Evolutionary conservation across 225 moss, liverwort and hornwort species (phyloP).

Genomic region (Pleurozium schreberi): DNA sequence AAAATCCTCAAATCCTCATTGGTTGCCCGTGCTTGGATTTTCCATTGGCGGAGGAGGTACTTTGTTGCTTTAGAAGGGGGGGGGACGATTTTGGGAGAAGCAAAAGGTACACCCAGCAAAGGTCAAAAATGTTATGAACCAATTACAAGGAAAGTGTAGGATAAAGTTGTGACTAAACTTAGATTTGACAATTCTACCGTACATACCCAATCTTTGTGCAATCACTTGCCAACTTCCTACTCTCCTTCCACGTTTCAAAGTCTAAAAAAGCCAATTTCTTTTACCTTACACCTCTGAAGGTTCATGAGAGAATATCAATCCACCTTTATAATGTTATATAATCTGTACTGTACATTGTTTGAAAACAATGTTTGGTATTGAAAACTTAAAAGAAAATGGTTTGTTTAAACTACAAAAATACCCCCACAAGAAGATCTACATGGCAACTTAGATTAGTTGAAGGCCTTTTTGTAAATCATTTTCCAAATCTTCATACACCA

Average conservation of each 20-base stretch:
- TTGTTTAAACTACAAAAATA: neutral
- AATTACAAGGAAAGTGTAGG: neutral
- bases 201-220: neutral
- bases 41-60: too few relatives aligned
- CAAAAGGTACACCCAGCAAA: too few relatives aligned
- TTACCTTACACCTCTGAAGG: fast-evolving
- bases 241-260: neutral
- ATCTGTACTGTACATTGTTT: neutral
- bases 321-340: neutral
- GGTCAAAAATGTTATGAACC: too few relatives aligned
- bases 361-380: neutral
- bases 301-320: neutral
- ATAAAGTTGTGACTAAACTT: neutral
- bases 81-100: too few relatives aligned
- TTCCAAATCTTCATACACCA: neutral
- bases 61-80: too few relatives aligned
- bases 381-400: neutral
- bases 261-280: neutral
- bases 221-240: neutral
- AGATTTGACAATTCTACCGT: too few relatives aligned
- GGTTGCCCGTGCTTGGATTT: too few relatives aligned
- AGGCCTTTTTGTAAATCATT: neutral
- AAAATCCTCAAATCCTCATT: too few relatives aligned
- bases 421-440: fast-evolving
- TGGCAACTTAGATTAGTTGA: neutral